These are phyloP conservation scores for Tulasnella sp. DNA, from an alignment of 768 basidiomycete species.

Conservation along the genomic window DNA sequence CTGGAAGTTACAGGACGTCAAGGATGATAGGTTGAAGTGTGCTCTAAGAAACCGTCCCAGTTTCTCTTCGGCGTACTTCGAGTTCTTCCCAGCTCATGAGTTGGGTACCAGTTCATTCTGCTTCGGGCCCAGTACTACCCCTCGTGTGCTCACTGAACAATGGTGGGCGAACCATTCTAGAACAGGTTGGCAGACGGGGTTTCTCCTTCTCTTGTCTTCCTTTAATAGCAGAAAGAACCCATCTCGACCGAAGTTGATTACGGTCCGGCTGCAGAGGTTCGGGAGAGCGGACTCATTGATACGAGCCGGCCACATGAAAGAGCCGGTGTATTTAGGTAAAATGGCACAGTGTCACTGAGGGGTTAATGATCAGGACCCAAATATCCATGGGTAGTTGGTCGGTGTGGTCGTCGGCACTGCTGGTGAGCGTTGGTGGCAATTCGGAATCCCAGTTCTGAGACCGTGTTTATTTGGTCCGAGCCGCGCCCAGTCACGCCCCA, in stretches of 20 bases:
- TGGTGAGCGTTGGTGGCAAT: background rate
- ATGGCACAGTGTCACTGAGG: background rate
- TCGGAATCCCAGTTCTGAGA: background rate
- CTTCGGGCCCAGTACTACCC: background rate
- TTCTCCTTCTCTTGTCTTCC: background rate
- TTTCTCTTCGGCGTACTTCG: background rate
- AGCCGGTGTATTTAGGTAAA: background rate
- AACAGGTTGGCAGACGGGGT: background rate
- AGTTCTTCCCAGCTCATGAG: background rate
- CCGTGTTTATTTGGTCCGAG: background rate
- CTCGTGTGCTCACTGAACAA: no score
- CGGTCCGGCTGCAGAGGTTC: background rate
- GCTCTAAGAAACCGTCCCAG: background rate
- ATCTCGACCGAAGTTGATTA: background rate
- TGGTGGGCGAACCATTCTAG: no score
- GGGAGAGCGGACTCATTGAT: background rate
- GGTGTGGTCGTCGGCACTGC: background rate
- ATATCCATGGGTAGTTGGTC: background rate
- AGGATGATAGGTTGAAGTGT: background rate
- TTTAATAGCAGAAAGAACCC: background rate
- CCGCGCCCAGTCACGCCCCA: background rate
- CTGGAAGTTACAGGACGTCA: background rate
- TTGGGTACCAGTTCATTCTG: background rate
- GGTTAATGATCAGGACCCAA: background rate
- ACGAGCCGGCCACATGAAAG: background rate